Base-by-base conservation (phyloP, 2,329 filamentous ascomycete genomes). In the Periconia sp. region DNA sequence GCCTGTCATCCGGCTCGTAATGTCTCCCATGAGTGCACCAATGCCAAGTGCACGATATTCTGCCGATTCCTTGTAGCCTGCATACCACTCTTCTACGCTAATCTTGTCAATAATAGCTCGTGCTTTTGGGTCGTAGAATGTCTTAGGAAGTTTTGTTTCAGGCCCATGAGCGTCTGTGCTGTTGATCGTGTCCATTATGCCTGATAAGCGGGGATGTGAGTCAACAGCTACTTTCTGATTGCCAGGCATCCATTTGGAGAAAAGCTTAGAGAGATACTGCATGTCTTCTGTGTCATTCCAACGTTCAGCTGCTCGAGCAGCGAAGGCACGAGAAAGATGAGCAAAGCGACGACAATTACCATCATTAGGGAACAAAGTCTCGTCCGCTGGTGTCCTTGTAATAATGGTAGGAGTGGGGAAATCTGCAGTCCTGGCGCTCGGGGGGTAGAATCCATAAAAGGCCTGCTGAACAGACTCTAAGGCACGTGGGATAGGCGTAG, bases 181-280 rank as follows among this genome's bases (percentile, higher is more conserved):
- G 65, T 96, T 97, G 62, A 97, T 81, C 0, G 89, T 94, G 72
- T 99, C 94, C 87, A 95, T 90, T 59, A 99, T 87, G 39, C 94
- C 94, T 5, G 85, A 91, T 10, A 97, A 77, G 31, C 92, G 80
- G 0, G 94, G 94, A 46, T 86, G 86, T 1, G 85, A 86, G 68
- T 96, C 91, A 7, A 97, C 89, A 18, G 87, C 88, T 7, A 96
- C 85, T 26, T 79, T 78, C 21, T 67, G 66, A 32, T 79, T 78
- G 6, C 83, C 78, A 0, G 90, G 89, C 88, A 97, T 95, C 83
- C 87, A 95, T 67, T 88, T 90, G 24, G 87, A 84, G 40, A 92
- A 84, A 46, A 88, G 73, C 47, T 81, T 85, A 58, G 87, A 91
- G 17, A 96, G 74, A 65, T 95, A 92, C 22, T 81, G 80, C 85